These are phyloP conservation scores for Picea glauca DNA, from an alignment of 75 land plant species.

Conservation along the genomic window DNA sequence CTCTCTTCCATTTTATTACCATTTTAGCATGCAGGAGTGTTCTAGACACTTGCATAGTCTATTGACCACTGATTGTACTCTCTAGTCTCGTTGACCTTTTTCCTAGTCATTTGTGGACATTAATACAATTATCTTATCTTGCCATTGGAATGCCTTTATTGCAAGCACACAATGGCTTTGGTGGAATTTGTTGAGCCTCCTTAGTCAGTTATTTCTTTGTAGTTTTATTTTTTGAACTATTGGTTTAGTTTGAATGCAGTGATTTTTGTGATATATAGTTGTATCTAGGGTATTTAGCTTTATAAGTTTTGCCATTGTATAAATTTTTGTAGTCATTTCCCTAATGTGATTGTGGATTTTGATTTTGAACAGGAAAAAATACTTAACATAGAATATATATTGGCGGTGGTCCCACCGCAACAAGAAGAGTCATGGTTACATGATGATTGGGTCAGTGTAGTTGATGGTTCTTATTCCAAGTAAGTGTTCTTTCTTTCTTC, in stretches of 20 bases:
- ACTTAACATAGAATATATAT: slow-evolving; percentile 78
- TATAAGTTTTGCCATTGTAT: not conserved
- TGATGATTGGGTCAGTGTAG: slow-evolving; percentile 96
- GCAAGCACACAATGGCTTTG: not conserved
- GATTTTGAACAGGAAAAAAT: slow-evolving; percentile 58
- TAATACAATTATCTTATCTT: not conserved
- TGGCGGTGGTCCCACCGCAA: slow-evolving; percentile 64
- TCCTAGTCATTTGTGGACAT: no score
- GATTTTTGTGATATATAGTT: not conserved
- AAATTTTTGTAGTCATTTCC: not conserved
- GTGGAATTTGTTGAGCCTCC: not conserved
- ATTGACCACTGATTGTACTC: no score
- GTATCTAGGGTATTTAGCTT: not conserved
- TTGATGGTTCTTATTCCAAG: slow-evolving; percentile 70
- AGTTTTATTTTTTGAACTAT: not conserved
- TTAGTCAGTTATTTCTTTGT: not conserved
- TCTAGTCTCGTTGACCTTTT: no score
- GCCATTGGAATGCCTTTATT: not conserved
- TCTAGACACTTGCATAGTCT: no score
- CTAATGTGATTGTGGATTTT: not conserved
- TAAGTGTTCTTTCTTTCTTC: slow-evolving; percentile 11
- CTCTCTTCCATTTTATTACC: no score
- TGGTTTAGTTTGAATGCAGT: not conserved
- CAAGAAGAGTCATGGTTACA: slow-evolving; percentile 60
- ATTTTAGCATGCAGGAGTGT: no score